Evolutionary conservation across 495 filamentous ascomycete genomes (phyloP), one percentile per base, ranked within the genome.

Genomic region (Letharia columbiana): DNA sequence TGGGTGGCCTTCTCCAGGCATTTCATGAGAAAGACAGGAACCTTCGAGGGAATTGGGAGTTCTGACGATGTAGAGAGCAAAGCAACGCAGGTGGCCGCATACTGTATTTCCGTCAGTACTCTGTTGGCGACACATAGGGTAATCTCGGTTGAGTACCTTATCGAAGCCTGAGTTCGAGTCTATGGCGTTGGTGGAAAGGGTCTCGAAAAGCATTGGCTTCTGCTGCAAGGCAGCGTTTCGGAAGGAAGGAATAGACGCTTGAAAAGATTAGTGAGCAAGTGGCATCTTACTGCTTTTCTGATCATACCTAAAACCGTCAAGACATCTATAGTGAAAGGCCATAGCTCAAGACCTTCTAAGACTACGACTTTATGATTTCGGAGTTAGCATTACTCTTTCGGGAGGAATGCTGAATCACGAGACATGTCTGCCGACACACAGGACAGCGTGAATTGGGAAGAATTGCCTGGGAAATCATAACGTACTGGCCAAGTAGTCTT

Each of bases 331-430:
- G 77, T 75, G 39, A 75, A 74, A 2, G 72, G 73, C 44, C 78
- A 80, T 50, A 71, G 75, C 10, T 79, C 75, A 12, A 82, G 69
- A 11, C 76, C 75, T 54, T 84, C 80, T 20, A 83, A 70, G 47
- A 82, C 66, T 47, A 78, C 70, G 47, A 77, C 23, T 28, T 28
- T 28, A 28, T 28, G 23, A 28, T 28, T 28, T 28, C 23, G 23
- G 23, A 28, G 23, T 28, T 1, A 28, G 23, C 23, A 28, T 28
- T 28, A 28, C 23, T 28, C 23, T 28, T 28, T 28, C 23, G 23
- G 23, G 23, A 28, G 23, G 23, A 28, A 28, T 28, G 23, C 1
- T 0, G 23, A 28, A 28, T 28, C 23, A 28, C 23, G 23, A 28
- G 23, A 28, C 23, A 28, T 0, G 23, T 28, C 23, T 28, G 23